Evolutionary conservation across 2,329 filamentous ascomycete genomes (phyloP).

Genomic region (Pseudocercospora musae): DNA sequence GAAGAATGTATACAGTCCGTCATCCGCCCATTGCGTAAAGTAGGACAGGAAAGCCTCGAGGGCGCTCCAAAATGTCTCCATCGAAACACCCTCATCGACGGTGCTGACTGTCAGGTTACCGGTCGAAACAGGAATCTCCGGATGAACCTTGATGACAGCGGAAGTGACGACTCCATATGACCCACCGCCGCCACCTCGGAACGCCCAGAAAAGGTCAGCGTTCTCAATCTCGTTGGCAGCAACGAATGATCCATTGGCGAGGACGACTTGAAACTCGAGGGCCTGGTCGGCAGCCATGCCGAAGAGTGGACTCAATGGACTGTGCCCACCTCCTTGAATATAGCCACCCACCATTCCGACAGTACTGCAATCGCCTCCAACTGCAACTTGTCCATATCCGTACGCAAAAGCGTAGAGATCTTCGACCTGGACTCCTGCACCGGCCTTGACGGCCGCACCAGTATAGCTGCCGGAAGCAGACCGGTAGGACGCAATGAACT

Average conservation of each 20-base stretch:
- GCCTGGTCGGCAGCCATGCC: constrained; percentile 26
- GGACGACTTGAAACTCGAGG: constrained; percentile 46
- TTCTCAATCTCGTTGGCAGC: constrained; percentile 44
- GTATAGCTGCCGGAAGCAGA: constrained; percentile 5
- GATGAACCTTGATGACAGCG: constrained; percentile 17
- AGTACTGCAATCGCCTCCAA: constrained; percentile 21
- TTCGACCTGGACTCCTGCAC: constrained; percentile 18
- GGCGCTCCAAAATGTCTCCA: not conserved
- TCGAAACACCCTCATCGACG: not conserved
- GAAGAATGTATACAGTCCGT: not conserved
- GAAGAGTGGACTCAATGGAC: constrained; percentile 10
- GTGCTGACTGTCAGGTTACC: not conserved
- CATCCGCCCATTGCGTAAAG: not conserved
- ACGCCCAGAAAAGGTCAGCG: constrained; percentile 51
- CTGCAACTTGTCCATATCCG: constrained; percentile 1
- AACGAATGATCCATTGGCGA: constrained; percentile 49
- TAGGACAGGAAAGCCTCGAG: not conserved
- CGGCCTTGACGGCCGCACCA: constrained; percentile 21
- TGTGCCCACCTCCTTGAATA: constrained; percentile 24
- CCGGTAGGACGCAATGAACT: constrained; percentile 33
- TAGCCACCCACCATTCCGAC: constrained; percentile 28
- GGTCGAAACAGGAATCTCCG: constrained; percentile 5
- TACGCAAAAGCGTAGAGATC: constrained; percentile 9
- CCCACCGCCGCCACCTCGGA: constrained; percentile 54
- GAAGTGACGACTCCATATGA: constrained; percentile 38